A percentile compares a stretch with the other conserved stretches of the same genome.
These are phyloP conservation scores for Venturia nashicola DNA, from an alignment of 2,329 filamentous ascomycete genomes.

Conservation along the genomic window DNA sequence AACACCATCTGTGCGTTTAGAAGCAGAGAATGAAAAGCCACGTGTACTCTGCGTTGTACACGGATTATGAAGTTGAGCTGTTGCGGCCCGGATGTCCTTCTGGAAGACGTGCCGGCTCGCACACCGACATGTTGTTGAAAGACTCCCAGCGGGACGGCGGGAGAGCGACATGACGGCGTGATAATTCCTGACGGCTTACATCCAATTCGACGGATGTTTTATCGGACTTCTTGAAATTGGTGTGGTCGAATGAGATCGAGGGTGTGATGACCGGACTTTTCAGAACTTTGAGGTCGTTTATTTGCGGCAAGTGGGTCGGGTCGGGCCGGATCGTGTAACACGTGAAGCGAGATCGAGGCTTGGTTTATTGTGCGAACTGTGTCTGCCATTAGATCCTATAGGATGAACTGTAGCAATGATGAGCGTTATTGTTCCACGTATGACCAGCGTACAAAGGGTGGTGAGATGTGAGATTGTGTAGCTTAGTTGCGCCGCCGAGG, in stretches of 20 bases:
- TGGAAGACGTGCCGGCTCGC: background rate
- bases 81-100: background rate
- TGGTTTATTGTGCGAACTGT: background rate
- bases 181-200: background rate
- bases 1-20: constrained; percentile 42
- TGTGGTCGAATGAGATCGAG: background rate
- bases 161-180: background rate
- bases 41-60: background rate
- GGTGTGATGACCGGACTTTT: background rate
- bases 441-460: background rate
- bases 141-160: background rate
- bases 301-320: background rate
- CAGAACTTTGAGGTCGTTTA: background rate
- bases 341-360: background rate
- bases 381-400: background rate
- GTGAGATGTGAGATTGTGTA: background rate
- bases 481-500: background rate
- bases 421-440: background rate
- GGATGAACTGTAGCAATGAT: background rate
- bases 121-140: background rate
- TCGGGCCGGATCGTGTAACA: background rate
- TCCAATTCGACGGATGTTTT: background rate
- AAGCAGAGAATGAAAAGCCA: constrained; percentile 1
- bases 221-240: background rate
- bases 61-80: background rate